Base-by-base conservation (phyloP, 495 filamentous ascomycete species). In the Wilcoxina mikolae region DNA sequence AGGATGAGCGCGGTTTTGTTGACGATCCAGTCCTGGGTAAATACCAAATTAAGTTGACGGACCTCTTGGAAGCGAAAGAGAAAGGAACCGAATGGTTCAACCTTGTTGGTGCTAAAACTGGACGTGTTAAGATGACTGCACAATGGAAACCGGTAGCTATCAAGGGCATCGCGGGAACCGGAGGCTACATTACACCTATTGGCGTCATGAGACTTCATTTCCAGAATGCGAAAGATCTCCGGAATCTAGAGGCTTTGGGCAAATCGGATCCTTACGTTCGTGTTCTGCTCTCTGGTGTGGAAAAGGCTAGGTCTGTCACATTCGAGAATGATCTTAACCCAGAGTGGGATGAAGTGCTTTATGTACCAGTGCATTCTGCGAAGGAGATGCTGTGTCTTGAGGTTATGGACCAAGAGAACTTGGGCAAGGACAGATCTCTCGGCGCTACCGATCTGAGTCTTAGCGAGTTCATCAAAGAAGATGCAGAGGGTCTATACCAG, bases 11-110 rank as follows among this genome's bases (percentile, higher is more conserved):
- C 43, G 90, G 94, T 51, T 66, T 96, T 49, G 69, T 77, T 22
- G 71, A 79, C n/a, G 87, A 99, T 65, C 87, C 85, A 28, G 75
- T 89, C 29, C 65, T 99, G 26, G 91, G 93, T 45, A 84, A 78
- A 17, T 94, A 94, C 66, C 88, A 95, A 63, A 91, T 99, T 67
- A 90, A 86, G 71, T 71, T 96, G 26, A 82, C 94, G 51, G 88
- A 95, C 58, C 84, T 99, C 81, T 68, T 95, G 15, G 84, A 90
- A 54, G 74, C 88, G 69, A 89, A 87, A 80, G 79, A 79, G 51
- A 93, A 93, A 69, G 91, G 91, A 24, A 83, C 91, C 57, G 85
- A 95, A 57, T 99, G 91, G 91, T 96, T 89, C 73, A 84, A 88
- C 51, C 77, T 99, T 24, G 75, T 81, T 54, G 84, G 84, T 2